Percentiles rank a stretch among this genome's conserved stretches.
phyloP scores from a whole-genome alignment of 1,284 basidiomycete genomes.

The Cryptococcus sp. region DNA sequence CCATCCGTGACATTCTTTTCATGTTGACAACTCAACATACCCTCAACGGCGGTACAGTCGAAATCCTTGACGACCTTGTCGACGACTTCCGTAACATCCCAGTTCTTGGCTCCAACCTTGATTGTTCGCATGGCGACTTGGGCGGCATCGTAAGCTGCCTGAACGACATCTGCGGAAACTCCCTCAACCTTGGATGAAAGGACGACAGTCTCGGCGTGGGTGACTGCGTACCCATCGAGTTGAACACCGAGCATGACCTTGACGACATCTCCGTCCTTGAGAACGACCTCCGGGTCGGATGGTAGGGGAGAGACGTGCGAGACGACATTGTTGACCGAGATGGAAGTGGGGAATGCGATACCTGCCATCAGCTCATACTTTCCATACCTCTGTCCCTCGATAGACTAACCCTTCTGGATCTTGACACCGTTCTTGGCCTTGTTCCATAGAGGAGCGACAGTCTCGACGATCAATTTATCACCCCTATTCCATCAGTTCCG shows the following conservation, averaged over 20 bases:
- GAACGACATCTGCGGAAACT: conserved; percentile 79
- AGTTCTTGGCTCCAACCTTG: conserved; percentile 90
- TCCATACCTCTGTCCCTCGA: background rate
- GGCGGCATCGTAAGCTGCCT: conserved; percentile 88
- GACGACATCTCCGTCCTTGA: conserved; percentile 88
- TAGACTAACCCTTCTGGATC: conserved; percentile 69
- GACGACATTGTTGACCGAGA: conserved; percentile 77
- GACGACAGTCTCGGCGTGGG: conserved; percentile 82
- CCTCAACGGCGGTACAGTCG: conserved; percentile 85
- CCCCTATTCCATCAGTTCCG: conserved; percentile 50
- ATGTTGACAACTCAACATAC: conserved; percentile 60
- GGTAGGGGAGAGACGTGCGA: conserved; percentile 57
- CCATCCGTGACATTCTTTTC: conserved; percentile 91
- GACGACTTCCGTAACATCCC: conserved; percentile 85
- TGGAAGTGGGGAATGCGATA: conserved; percentile 86
- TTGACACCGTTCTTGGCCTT: conserved; percentile 81
- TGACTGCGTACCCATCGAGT: conserved; percentile 69
- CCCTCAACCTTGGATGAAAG: conserved; percentile 79
- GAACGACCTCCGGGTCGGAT: conserved; percentile 61
- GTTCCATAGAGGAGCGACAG: conserved; percentile 82
- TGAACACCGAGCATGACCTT: conserved; percentile 95
- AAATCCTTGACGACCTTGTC: conserved; percentile 67
- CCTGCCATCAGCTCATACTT: conserved; percentile 52
- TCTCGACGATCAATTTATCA: conserved; percentile 84
- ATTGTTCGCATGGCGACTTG: conserved; percentile 84